A percentile compares a stretch with the other conserved stretches of the same genome.
Conservation (phyloP, 371 early-diverging fungal genomes). For the Rhizoclosmatium hyalinum region DNA sequence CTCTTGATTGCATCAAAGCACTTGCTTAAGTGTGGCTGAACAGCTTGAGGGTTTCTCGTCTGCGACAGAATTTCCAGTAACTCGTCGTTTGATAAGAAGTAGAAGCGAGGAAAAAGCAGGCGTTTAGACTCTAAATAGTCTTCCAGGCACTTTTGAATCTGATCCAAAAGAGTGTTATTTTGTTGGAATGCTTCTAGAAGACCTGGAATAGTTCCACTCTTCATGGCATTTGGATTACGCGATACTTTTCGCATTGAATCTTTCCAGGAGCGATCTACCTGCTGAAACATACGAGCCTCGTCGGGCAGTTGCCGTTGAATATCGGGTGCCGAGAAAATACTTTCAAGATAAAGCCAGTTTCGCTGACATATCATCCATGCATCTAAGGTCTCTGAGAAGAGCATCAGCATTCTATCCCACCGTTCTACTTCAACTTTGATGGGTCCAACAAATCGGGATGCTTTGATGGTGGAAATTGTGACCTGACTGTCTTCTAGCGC, state of each 20-base stretch:
- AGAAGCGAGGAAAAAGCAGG: constrained; percentile 51
- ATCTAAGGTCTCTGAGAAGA: constrained; percentile 62
- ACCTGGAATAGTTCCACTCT: constrained; percentile 59
- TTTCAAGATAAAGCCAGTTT: constrained; percentile 65
- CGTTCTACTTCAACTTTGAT: constrained; percentile 62
- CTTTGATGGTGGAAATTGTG: constrained; percentile 62
- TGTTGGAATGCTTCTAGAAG: constrained; percentile 39
- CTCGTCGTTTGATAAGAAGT: constrained; percentile 57
- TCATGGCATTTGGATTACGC: constrained; percentile 49
- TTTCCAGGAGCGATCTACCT: constrained; percentile 48
- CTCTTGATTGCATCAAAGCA: constrained; percentile 50
- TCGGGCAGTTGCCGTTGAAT: constrained; percentile 62
- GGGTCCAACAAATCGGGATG: constrained; percentile 61
- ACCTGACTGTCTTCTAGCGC: constrained; percentile 63
- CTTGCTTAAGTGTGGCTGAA: constrained; percentile 43
- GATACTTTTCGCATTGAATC: constrained; percentile 48
- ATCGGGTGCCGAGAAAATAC: constrained; percentile 65
- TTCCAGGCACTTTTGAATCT: constrained; percentile 57
- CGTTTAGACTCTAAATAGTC: constrained; percentile 50
- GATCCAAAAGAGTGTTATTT: constrained; percentile 45
- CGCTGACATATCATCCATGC: constrained; percentile 61
- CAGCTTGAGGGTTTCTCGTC: constrained; percentile 39
- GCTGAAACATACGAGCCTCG: constrained; percentile 43
- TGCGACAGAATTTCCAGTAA: constrained; percentile 49
- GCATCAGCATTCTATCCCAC: constrained; percentile 57